These are phyloP conservation scores for Verticillium albo-atrum DNA, from an alignment of 2,329 filamentous ascomycete species.

Conservation along the genomic window DNA sequence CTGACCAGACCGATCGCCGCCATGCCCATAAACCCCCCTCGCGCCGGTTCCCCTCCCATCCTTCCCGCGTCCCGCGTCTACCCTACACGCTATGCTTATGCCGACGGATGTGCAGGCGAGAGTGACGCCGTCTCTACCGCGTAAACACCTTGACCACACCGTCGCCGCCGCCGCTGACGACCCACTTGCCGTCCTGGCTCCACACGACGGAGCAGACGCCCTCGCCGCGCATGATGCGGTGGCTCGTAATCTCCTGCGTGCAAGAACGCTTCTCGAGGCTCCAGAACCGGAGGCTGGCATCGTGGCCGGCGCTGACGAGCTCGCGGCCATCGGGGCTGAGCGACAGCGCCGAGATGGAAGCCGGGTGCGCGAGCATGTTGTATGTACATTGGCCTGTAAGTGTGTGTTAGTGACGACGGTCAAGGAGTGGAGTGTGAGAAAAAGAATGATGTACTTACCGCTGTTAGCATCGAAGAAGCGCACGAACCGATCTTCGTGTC, in stretches of 20 bases:
- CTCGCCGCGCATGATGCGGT: slow-evolving; percentile 92
- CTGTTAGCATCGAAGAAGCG: slow-evolving; percentile 98
- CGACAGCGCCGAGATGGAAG: slow-evolving; percentile 85
- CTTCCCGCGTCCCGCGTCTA: too few relatives aligned
- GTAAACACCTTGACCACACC: slow-evolving; percentile 92
- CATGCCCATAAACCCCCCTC: background rate
- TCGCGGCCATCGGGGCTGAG: slow-evolving; percentile 91
- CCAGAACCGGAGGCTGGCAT: slow-evolving; percentile 95
- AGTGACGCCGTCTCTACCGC: slow-evolving; percentile 30
- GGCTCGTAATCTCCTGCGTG: slow-evolving; percentile 90
- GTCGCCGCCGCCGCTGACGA: slow-evolving; percentile 91
- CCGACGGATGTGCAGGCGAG: background rate
- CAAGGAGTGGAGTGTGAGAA: background rate
- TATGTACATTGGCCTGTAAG: slow-evolving; percentile 92
- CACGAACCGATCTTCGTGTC: slow-evolving; percentile 94
- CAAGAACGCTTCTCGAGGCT: slow-evolving; percentile 92
- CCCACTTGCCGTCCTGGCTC: slow-evolving; percentile 92
- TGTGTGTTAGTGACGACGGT: background rate
- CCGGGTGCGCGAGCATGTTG: slow-evolving; percentile 94
- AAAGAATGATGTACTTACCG: slow-evolving; percentile 55
- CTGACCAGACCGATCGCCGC: background rate
- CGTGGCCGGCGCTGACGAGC: slow-evolving; percentile 92
- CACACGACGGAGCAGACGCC: slow-evolving; percentile 92
- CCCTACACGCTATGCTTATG: slow-evolving; percentile 2
- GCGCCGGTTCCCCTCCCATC: background rate